Conservation (phyloP, 2,329 filamentous ascomycete genomes). For the Ophiostoma sp. region DNA sequence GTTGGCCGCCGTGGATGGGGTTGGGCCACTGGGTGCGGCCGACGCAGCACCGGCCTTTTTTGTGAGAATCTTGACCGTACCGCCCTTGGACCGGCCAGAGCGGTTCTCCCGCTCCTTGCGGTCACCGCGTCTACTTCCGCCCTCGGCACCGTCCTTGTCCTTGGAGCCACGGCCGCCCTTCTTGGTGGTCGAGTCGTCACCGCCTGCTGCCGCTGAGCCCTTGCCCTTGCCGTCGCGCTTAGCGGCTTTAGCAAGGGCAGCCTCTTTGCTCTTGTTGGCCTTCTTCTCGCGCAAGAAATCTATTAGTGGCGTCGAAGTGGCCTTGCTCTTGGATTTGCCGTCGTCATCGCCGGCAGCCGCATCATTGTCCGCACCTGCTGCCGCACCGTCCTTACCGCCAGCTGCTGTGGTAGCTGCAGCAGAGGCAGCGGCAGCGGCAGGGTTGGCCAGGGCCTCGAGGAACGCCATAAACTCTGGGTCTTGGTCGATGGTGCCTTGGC, state of each 20-base stretch:
- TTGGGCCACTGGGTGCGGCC: conserved; percentile 44
- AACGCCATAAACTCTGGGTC: conserved; percentile 96
- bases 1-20: conserved; percentile 41
- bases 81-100: conserved; percentile 6
- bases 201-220: conserved; percentile 30
- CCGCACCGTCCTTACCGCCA: conserved; percentile 7
- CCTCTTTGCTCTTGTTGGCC: conserved; percentile 66
- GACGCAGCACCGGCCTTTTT: conserved; percentile 57
- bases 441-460: conserved; percentile 80
- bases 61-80: conserved; percentile 61
- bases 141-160: conserved; percentile 13
- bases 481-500: conserved; percentile 94
- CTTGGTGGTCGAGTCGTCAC: conserved; percentile 34
- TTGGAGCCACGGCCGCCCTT: conserved; percentile 35
- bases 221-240: conserved; percentile 56
- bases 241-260: conserved; percentile 52
- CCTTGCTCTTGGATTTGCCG: conserved; percentile 56
- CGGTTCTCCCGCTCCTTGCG: conserved; percentile 61
- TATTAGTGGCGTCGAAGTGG: conserved; percentile 83
- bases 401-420: conserved; percentile 35
- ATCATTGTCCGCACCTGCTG: background rate
- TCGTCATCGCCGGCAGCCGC: conserved; percentile 44
- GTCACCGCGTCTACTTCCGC: background rate
- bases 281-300: conserved; percentile 92
- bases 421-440: conserved; percentile 38